phyloP scores from a whole-genome alignment of 768 basidiomycete genomes.

The Auriscalpium orientale region DNA sequence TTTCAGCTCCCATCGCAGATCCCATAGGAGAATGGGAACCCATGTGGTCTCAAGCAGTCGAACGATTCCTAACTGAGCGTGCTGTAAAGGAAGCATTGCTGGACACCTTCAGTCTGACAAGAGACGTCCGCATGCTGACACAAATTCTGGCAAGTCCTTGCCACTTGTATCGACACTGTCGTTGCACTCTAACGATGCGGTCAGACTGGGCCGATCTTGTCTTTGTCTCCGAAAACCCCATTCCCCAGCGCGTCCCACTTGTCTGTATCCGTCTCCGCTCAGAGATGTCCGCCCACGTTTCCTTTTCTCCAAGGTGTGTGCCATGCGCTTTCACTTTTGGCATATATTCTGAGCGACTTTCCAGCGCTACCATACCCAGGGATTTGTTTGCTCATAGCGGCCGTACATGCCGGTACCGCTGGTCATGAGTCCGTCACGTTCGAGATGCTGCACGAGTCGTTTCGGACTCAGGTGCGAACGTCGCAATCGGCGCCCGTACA shows the following conservation, averaged over 20 bases:
- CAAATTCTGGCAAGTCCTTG: slow-evolving; percentile 50
- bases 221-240: slow-evolving; percentile 43
- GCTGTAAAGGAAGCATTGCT: slow-evolving; percentile 37
- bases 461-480: slow-evolving; percentile 66
- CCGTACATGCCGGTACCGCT: slow-evolving; percentile 64
- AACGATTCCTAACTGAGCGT: slow-evolving; percentile 46
- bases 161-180: background rate
- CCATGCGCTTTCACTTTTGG: background rate
- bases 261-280: slow-evolving; percentile 34
- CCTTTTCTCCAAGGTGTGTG: slow-evolving; percentile 46
- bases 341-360: background rate
- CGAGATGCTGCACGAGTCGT: slow-evolving; percentile 80
- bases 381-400: slow-evolving; percentile 80
- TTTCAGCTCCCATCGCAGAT: slow-evolving; percentile 29
- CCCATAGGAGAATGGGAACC: slow-evolving; percentile 46
- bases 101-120: slow-evolving; percentile 55
- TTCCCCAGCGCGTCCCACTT: slow-evolving; percentile 43
- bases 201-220: slow-evolving; percentile 38
- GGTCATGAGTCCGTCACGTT: slow-evolving; percentile 84
- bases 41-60: slow-evolving; percentile 52
- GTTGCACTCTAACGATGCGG: background rate
- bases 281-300: slow-evolving; percentile 51
- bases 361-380: slow-evolving; percentile 71
- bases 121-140: slow-evolving; percentile 50
- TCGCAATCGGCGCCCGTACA: slow-evolving; percentile 71